Conservation (phyloP, 2,329 filamentous ascomycete genomes). For the Escovopsis sp. region DNA sequence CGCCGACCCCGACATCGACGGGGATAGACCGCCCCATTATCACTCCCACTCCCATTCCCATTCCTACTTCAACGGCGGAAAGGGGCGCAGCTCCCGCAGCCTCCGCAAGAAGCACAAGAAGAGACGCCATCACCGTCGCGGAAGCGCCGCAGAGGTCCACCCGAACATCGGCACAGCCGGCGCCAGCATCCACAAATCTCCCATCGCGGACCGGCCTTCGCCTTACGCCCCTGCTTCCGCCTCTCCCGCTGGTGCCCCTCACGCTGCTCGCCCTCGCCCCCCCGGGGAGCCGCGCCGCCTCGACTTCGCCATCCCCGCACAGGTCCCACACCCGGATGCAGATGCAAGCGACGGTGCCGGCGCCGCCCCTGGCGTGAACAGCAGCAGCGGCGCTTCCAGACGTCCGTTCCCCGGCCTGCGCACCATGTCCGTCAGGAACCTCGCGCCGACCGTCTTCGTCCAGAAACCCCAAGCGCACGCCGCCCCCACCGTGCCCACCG, state of each 20-base stretch:
- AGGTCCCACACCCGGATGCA: conserved; percentile 10
- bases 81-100: conserved; percentile 18
- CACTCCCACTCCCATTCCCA: too few species aligned
- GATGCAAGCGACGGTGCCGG: background rate
- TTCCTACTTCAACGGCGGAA: too few species aligned
- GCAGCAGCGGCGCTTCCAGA: conserved; percentile 9
- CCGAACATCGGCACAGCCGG: conserved; percentile 7
- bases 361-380: too few species aligned
- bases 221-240: conserved; percentile 1
- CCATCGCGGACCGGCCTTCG: conserved; percentile 6
- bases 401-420: conserved; percentile 41
- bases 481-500: conserved; percentile 16
- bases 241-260: too few species aligned
- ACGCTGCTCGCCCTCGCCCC: too few species aligned
- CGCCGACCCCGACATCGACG: conserved; percentile 31
- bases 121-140: conserved; percentile 21
- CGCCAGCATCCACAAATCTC: too few species aligned
- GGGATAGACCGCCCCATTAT: conserved; percentile 18
- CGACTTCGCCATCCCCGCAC: conserved; percentile 35
- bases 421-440: conserved; percentile 47
- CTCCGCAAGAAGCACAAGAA: conserved; percentile 30
- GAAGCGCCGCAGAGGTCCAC: conserved; percentile 16
- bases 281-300: conserved; percentile 37
- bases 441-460: conserved; percentile 57
- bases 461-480: conserved; percentile 22